These are phyloP conservation scores for Colletotrichum noveboracense DNA, from an alignment of 2,329 filamentous ascomycete genomes.

Conservation along the genomic window DNA sequence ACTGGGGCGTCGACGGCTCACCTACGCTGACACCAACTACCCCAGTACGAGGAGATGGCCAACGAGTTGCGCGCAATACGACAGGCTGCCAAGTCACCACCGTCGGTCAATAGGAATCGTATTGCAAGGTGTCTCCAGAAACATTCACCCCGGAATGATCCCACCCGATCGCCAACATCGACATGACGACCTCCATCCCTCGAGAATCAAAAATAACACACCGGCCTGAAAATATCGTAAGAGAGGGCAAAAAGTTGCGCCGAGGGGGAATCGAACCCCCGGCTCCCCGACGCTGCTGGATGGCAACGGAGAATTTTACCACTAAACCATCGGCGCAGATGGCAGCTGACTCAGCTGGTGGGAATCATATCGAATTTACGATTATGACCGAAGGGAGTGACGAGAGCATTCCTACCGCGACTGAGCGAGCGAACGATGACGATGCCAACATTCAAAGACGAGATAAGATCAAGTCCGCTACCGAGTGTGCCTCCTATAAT, in stretches of 20 bases:
- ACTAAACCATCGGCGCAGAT: conserved; percentile 14
- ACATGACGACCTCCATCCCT: too few relatives aligned
- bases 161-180: neutral
- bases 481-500: too few relatives aligned
- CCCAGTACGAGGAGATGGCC: neutral
- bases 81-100: neutral
- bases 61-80: neutral
- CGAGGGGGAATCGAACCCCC: conserved; percentile 21
- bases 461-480: neutral
- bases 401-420: too few relatives aligned
- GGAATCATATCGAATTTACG: fast-evolving
- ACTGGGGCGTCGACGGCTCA: neutral
- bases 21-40: neutral
- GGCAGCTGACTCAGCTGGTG: neutral
- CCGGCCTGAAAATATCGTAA: neutral
- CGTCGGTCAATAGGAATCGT: neutral
- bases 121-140: too few relatives aligned
- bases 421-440: neutral
- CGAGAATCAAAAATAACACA: neutral
- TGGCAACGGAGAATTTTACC: conserved; percentile 23
- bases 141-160: too few relatives aligned
- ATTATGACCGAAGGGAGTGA: neutral
- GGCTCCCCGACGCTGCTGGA: conserved; percentile 18
- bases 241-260: neutral
- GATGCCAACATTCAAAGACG: neutral